Evolutionary conservation across 2,329 filamentous ascomycete genomes (phyloP).

Genomic region (Magnaporthiopsis incrustans): DNA sequence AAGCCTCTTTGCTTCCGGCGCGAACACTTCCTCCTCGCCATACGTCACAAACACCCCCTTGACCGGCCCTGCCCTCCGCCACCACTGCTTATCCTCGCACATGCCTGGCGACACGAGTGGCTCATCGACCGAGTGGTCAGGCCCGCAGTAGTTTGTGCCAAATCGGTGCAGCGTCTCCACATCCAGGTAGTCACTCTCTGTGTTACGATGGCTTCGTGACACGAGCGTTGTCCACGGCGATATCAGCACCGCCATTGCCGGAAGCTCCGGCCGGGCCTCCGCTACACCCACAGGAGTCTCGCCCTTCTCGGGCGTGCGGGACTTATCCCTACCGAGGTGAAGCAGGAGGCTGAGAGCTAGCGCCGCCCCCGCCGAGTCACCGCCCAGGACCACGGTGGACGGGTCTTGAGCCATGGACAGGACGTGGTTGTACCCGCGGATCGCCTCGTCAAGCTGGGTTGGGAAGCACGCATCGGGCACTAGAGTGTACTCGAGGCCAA

Average conservation of each 20-base stretch:
- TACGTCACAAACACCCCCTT: slow-evolving; percentile 64
- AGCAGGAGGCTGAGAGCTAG: slow-evolving; percentile 67
- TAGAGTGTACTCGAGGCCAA: slow-evolving; percentile 73
- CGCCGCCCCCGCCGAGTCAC: slow-evolving; percentile 73
- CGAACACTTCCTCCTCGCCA: slow-evolving; percentile 71
- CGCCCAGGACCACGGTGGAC: slow-evolving; percentile 60
- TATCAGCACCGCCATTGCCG: slow-evolving; percentile 62
- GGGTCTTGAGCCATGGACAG: slow-evolving; percentile 50
- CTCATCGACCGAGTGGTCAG: slow-evolving; percentile 25
- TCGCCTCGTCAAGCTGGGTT: slow-evolving; percentile 61
- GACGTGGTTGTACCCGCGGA: slow-evolving; percentile 64
- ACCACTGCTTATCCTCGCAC: slow-evolving; percentile 58
- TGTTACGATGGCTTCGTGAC: slow-evolving; percentile 59
- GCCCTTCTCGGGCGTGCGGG: slow-evolving; percentile 13
- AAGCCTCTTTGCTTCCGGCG: slow-evolving; percentile 57
- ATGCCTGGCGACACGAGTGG: slow-evolving; percentile 61
- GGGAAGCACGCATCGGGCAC: slow-evolving; percentile 69
- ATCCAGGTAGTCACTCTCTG: slow-evolving; percentile 68
- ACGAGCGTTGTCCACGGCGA: slow-evolving; percentile 75
- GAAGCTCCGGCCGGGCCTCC: slow-evolving; percentile 23
- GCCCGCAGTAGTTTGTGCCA: neutral
- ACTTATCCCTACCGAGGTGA: slow-evolving; percentile 43
- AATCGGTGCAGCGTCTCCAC: slow-evolving; percentile 49
- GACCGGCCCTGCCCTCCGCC: slow-evolving; percentile 57
- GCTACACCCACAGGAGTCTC: slow-evolving; percentile 10